phyloP scores from a whole-genome alignment of 495 filamentous ascomycete genomes.

The Aspergillus steynii region DNA sequence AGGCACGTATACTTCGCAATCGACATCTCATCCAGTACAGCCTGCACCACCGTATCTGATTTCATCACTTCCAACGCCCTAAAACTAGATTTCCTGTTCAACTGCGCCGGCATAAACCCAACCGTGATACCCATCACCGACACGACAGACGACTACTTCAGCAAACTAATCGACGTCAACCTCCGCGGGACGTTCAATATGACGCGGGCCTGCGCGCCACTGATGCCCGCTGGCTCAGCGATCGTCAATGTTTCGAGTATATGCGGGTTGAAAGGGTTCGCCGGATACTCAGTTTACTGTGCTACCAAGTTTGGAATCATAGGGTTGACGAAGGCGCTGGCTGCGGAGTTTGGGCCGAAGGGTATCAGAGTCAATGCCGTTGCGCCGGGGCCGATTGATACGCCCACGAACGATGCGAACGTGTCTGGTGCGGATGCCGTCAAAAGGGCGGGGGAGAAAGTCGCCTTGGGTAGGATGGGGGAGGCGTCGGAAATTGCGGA shows the following conservation, averaged over 20 bases:
- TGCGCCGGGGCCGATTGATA: constrained; percentile 51
- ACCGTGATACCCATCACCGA: constrained; percentile 40
- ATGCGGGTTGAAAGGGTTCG: constrained; percentile 35
- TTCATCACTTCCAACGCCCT: constrained; percentile 30
- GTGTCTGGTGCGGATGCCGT: constrained; percentile 36
- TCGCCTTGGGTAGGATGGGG: constrained; percentile 52
- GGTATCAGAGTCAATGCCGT: constrained; percentile 57
- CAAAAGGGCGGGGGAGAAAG: constrained; percentile 29
- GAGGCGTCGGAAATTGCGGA: constrained; percentile 53
- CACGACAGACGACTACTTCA: constrained; percentile 21
- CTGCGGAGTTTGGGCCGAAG: constrained; percentile 52
- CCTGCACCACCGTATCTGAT: constrained; percentile 24
- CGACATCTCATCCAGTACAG: constrained; percentile 33
- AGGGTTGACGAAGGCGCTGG: constrained; percentile 57
- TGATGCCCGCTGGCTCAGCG: constrained; percentile 11
- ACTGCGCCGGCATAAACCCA: constrained; percentile 54
- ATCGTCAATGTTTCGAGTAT: constrained; percentile 50
- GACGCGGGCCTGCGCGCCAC: constrained; percentile 13
- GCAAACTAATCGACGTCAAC: constrained; percentile 17
- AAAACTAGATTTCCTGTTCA: constrained; percentile 48
- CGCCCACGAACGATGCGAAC: constrained; percentile 38
- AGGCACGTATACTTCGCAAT: constrained; percentile 29
- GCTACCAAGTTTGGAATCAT: constrained; percentile 55
- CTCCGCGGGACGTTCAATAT: constrained; percentile 17
- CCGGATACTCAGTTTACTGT: constrained; percentile 49